Base-by-base conservation (phyloP, 1,284 basidiomycete species). In the Rhodotorula sp. region DNA sequence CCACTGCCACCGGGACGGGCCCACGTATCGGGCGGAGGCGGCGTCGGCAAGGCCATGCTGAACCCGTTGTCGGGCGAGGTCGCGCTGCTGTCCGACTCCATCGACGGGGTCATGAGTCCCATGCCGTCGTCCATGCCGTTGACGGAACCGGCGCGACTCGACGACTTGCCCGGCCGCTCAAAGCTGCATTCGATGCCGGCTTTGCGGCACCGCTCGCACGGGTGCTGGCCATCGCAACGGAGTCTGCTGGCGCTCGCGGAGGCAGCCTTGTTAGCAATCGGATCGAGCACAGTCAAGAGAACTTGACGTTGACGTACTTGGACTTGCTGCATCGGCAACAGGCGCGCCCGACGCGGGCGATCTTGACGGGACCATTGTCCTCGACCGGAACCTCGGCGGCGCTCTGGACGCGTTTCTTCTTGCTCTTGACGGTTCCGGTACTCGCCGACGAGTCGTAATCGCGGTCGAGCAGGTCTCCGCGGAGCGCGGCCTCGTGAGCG, bases 211-310 rank as follows among this genome's bases (percentile, higher is more conserved):
- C 73, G 60, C 21, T 69, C 67, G 70, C 75, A 76, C 18, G 72
- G 73, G 34, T 72, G 60, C 34, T 70, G 67, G 2, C 75, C 75
- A n/a, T 76, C 75, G 62, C 75, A 76, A 16, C 75, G 68, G 3
- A 74, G 68, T 51, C 75, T 76, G 57, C 6, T 10, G 2, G 23
- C 8, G 20, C 6, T n/a, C 34, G 26, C 23, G 18, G 16, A 14
- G n/a, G 3, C 0, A 1, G 23, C 23, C 23, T 48, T 15, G 16
- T 43, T 29, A 43, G 20, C 14, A 8, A 26, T n/a, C 31, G 39
- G 23, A n/a, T 21, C n/a, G 21, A n/a, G 1, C 43, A 5, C 8
- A 7, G 21, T 5, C 21, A 8, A 20, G 1, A n/a, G 20, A 14
- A n/a, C 29, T 6, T 15, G 26, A 23, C 14, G 7, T 20, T 2